Base-by-base conservation (phyloP, 139 green algal species). In the Yamagishiella unicocca region DNA sequence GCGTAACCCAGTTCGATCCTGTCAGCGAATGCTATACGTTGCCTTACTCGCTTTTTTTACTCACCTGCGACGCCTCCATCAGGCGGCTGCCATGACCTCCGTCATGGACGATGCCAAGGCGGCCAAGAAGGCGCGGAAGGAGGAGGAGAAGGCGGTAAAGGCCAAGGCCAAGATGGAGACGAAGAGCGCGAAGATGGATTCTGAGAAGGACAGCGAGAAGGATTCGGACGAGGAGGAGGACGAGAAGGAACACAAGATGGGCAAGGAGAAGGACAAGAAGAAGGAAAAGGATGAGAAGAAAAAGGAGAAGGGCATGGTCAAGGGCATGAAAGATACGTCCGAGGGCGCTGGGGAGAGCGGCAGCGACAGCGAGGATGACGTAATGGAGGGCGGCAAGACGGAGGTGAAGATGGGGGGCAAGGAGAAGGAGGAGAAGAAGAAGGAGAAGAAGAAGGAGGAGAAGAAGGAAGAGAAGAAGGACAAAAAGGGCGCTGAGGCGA, bases 71-170 rank as follows among this genome's bases (percentile, higher is more conserved):
- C n/a, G n/a, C n/a, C n/a, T n/a, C n/a, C n/a, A n/a, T n/a, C 43
- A 42, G 72, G 25, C 42, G 42, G 29, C 55, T 2, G 38, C 37
- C 24, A n/a, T 29, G 12, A 58, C 35, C 27, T 3, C 33, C 3
- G 64, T 37, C 46, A 64, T 40, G 64, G 62, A 35, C 31, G 50
- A 61, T 6, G 45, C 70, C 8, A 87, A 81, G 68, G 67, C 70
- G 0, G 82, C 68, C 50, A 87, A 87, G 77, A 84, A 84, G 77
- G 27, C 42, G 38, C 25, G 38, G 21, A 71, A 78, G 68, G 46
- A 71, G 33, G 35, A 40, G 35, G 40, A 70, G 50, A 54, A 72
- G 58, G 67, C 50, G 29, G 46, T 24, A 29, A 58, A 64, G 79
- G 29, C 45, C 14, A 10, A 33, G 38, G 55, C 21, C 0, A 72